Base-by-base conservation (phyloP, 805 yeast genomes). In the Lipomyces kockii region DNA sequence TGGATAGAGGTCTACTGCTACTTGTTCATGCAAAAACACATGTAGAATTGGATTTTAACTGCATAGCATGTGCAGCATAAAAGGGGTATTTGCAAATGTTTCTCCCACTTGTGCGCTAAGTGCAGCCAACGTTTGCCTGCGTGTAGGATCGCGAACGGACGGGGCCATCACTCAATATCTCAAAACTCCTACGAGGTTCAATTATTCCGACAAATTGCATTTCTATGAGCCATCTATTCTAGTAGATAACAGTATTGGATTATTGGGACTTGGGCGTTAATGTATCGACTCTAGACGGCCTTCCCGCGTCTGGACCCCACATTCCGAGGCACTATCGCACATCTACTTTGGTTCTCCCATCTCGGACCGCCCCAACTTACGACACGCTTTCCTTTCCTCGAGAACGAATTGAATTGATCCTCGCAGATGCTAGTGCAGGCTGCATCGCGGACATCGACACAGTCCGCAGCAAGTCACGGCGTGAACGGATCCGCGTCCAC, bases 401-500 rank as follows among this genome's bases (percentile, higher is more conserved):
- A 58, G 53, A n/a, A 46, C 54, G 22, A 20, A 9, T 12, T 52
- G 32, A 4, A 52, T 25, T 29, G 55, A 52, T 17, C n/a, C 9
- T 22, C 55, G 20, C n/a, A n/a, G 49, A 52, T 52, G 34, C 55
- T 52, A 25, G 55, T 35, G 55, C 55, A 25, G 34, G 55, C 27
- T 29, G 32, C 55, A 22, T 52, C 55, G 55, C 55, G 55, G n/a
- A 52, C 55, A 9, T 52, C 55, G 32, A 52, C 55, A 29, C 55
- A n/a, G 35, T 52, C 55, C 34, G 34, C 27, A 52, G 17, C n/a
- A 11, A 29, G n/a, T 52, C 49, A 43, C 27, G 55, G 8, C 34
- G 43, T 65, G 62, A 65, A 46, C 39, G 62, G 58, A 12, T 53
- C 53, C 12, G 37, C 67, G 25, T 60, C 65, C n/a, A 57, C 69